Conservation (phyloP, 2,329 filamentous ascomycete genomes). For the Xylaria arbuscula region DNA sequence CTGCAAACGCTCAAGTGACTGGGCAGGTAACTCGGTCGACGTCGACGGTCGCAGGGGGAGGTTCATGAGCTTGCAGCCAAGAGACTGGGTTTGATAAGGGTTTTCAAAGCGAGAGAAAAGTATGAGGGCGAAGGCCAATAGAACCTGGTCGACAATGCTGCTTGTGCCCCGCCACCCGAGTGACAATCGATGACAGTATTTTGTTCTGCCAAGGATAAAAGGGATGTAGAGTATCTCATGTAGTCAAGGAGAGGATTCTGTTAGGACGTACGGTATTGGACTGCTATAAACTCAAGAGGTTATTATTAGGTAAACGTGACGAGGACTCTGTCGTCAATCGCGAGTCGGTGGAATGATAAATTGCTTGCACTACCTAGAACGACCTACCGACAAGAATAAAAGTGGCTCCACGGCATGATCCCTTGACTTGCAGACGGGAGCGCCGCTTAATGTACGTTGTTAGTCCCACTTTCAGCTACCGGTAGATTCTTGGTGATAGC, state of each 20-base stretch:
- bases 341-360: constrained; percentile 26
- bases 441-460: neutral
- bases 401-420: constrained; percentile 8
- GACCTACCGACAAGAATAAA: neutral
- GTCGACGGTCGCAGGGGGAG: neutral
- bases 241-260: neutral
- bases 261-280: neutral
- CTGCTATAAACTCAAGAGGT: neutral
- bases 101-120: constrained; percentile 8
- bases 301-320: constrained; percentile 37
- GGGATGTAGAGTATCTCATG: neutral
- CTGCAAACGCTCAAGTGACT: neutral
- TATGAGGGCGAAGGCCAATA: constrained; percentile 26
- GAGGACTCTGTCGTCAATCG: constrained; percentile 23
- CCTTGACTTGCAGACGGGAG: neutral
- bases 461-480: neutral
- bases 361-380: neutral
- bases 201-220: neutral
- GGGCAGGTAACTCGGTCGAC: neutral
- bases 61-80: constrained; percentile 11
- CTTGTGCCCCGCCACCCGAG: constrained; percentile 28
- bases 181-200: constrained; percentile 3
- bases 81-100: constrained; percentile 12
- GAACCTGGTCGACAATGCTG: constrained; percentile 18
- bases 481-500: too few species aligned